Conservation (phyloP, 2,329 filamentous ascomycete species). For the Fusarium sp. region DNA sequence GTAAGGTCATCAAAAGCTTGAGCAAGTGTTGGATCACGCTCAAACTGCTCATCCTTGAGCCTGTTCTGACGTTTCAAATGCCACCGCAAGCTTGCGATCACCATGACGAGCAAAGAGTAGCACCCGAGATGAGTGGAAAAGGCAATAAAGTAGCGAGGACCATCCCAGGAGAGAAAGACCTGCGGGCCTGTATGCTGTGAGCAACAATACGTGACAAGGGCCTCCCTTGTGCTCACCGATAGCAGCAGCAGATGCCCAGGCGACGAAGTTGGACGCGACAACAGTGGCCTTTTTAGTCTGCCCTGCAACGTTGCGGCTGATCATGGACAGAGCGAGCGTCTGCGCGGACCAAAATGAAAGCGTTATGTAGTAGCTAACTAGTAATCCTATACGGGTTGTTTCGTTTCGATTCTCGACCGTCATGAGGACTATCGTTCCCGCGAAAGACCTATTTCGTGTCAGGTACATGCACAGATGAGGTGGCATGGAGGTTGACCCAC, state of each 20-base stretch:
- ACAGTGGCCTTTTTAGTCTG: neutral
- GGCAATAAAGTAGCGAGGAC: neutral
- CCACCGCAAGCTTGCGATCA: neutral
- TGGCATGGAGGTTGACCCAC: no score
- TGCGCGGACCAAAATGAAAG: constrained; percentile 84
- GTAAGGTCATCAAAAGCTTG: neutral
- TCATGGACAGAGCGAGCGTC: constrained; percentile 65
- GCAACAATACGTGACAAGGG: no score
- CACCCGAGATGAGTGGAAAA: neutral
- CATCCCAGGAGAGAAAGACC: neutral
- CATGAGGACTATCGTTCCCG: no score
- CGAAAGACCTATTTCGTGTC: no score
- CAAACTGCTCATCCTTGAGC: neutral
- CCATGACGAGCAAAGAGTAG: neutral
- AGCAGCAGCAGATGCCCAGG: neutral
- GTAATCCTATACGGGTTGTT: constrained; percentile 62
- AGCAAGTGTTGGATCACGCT: neutral
- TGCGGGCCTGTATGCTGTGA: neutral
- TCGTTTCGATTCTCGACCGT: no score
- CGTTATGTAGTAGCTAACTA: constrained; percentile 82
- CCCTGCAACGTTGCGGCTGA: neutral
- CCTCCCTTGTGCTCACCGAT: neutral
- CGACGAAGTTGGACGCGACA: neutral
- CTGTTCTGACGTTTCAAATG: neutral
- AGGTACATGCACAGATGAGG: no score